Conservation (phyloP, 768 basidiomycete species). For the Gloeophyllum trabeum region DNA sequence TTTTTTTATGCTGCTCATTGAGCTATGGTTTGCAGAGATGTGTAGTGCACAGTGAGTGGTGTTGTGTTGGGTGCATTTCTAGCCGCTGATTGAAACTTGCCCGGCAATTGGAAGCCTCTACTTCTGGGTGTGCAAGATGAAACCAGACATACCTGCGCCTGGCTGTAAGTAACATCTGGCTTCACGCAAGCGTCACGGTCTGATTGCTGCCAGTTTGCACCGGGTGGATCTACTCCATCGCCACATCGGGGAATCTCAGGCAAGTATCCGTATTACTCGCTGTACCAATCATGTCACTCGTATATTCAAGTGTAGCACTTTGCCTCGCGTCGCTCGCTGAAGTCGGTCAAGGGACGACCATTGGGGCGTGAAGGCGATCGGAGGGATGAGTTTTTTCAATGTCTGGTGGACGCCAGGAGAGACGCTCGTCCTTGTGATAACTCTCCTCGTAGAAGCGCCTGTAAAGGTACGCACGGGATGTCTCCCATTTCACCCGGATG, state of each 20-base stretch:
- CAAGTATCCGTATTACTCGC: conserved; percentile 5
- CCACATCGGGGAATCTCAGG: conserved; percentile 49
- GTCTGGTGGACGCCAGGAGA: conserved; percentile 55
- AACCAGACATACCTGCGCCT: conserved; percentile 37
- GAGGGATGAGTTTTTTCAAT: conserved; percentile 41
- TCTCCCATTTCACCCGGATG: background rate
- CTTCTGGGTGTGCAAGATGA: conserved; percentile 56
- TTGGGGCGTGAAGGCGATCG: conserved; percentile 47
- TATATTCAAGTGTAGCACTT: conserved; percentile 32
- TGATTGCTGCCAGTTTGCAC: conserved; percentile 36
- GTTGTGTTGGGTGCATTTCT: background rate
- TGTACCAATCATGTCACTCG: background rate
- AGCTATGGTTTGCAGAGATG: conserved; percentile 44
- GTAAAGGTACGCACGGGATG: conserved; percentile 30
- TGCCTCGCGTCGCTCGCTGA: conserved; percentile 44
- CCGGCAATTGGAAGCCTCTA: conserved; percentile 50
- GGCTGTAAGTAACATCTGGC: conserved; percentile 28
- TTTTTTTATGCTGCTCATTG: conserved; percentile 46
- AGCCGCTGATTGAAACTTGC: conserved; percentile 11
- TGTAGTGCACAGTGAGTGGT: conserved; percentile 43
- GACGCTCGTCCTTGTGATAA: conserved; percentile 41
- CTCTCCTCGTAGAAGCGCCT: conserved; percentile 45
- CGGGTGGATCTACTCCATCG: conserved; percentile 50
- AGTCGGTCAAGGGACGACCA: conserved; percentile 29
- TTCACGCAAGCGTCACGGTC: too few species aligned